Evolutionary conservation across 2,329 filamentous ascomycete genomes (phyloP), one percentile per base, ranked within the genome.

Genomic region (Colletotrichum australisinense): DNA sequence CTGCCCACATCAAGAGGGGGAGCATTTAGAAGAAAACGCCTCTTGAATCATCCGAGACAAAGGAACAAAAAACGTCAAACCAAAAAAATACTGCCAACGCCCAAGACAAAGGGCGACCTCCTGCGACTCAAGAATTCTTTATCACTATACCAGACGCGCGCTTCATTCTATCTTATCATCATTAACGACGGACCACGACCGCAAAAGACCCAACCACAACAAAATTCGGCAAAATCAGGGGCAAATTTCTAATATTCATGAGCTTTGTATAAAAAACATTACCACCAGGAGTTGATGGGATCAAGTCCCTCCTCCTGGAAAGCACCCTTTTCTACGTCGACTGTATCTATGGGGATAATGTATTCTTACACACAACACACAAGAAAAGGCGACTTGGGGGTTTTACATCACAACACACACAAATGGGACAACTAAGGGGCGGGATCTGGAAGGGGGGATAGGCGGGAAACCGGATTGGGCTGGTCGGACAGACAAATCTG

Each of bases 1-100:
- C 78, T 24, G 78, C 77, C 67, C 81, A 83, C 75, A 80, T 84
- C 76, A 85, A 85, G 78, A 85, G 87, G 65, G 86, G 84, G 53
- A 88, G 87, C 77, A 81, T 88, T 67, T 87, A 78, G 71, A 72
- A 49, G 42, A n/a, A n/a, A 49, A n/a, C 42, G 42, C 42, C 42
- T n/a, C 19, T 49, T 49, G 42, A 49, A 49, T n/a, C 42, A 49
- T 49, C 8, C 42, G 19, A 49, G 42, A 49, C 42, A 49, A 55
- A 53, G n/a, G 11, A 35, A 35, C 32, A 12, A 35, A 35, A 63
- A 68, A 26, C 12, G 19, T 16, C 5, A 59, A 38, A 49, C 11
- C 7, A 24, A 56, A 53, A 72, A 69, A 42, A 22, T 30, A 16
- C 24, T 30, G 56, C 8, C 30, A 49, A 24, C 28, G 11, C 58